Evolutionary conservation across 352 stramenopile species (phyloP).

Genomic region (Pythium periplocum): DNA sequence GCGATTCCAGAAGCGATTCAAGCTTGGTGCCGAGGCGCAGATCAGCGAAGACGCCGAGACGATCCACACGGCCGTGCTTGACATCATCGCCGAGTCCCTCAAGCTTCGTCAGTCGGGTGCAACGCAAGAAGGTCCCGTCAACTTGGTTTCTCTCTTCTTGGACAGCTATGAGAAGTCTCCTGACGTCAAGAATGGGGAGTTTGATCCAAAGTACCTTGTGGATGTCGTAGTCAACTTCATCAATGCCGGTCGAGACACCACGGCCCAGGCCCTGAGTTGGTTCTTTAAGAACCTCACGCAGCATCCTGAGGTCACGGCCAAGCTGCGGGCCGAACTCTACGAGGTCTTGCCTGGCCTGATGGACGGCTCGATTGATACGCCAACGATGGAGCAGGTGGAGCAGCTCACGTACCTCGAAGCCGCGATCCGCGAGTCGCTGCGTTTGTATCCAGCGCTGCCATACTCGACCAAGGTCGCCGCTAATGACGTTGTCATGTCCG

Average conservation of each 20-base stretch:
- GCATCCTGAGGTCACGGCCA: slow-evolving; percentile 43
- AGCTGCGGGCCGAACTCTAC: slow-evolving; percentile 39
- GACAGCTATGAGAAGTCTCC: slow-evolving; percentile 7
- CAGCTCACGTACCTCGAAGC: slow-evolving; percentile 42
- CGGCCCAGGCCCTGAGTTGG: slow-evolving; percentile 65
- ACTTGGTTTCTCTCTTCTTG: slow-evolving; percentile 23
- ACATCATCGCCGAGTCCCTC: slow-evolving; percentile 34
- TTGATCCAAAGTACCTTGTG: slow-evolving; percentile 35
- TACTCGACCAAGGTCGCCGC: slow-evolving; percentile 25
- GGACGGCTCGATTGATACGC: neutral
- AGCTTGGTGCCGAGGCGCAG: slow-evolving; percentile 26
- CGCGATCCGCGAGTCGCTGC: slow-evolving; percentile 48
- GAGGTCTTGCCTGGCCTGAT: slow-evolving; percentile 22
- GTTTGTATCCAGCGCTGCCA: slow-evolving; percentile 50
- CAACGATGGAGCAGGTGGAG: slow-evolving; percentile 23
- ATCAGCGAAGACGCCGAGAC: slow-evolving; percentile 25
- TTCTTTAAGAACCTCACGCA: slow-evolving; percentile 51
- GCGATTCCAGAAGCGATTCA: slow-evolving; percentile 32
- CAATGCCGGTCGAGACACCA: slow-evolving; percentile 72
- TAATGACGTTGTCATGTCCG: slow-evolving; percentile 43
- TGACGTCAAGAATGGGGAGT: neutral
- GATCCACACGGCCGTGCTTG: slow-evolving; percentile 32
- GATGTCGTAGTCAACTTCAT: slow-evolving; percentile 82
- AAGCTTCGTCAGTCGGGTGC: neutral
- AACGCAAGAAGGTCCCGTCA: neutral